Base-by-base conservation (phyloP, 2,329 filamentous ascomycete genomes). In the Dothideomycetes sp. region DNA sequence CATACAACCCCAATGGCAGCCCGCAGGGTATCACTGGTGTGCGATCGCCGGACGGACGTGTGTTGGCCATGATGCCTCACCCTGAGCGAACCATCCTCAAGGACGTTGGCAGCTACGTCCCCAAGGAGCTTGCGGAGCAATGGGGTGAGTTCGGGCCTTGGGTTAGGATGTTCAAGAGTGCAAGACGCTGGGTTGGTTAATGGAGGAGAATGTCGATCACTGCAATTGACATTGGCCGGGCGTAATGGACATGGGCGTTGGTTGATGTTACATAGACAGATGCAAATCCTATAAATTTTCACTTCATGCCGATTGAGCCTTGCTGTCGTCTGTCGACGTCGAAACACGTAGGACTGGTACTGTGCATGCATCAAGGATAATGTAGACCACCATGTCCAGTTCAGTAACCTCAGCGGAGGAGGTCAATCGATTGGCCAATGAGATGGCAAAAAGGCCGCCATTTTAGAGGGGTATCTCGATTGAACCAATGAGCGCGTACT, bases 31-130 rank as follows among this genome's bases (percentile, higher is more conserved):
- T 94, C 47, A 84, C 87, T 1, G 86, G 80, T 56, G 81, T 93
- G 18, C 71, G 81, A 50, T 87, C 76, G 52, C 72, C 68, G 32
- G 81, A 94, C 55, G 87, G 87, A 10, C 73, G 84, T 42, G 84
- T 93, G 1, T 61, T 94, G 49, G 86, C 86, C 5, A 75, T 94
- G 65, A 94, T 95, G 87, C 88, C 88, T 45, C 87, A 94, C 60
- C 87, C 87, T 1, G 87, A 95, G 66, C 75, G 87, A n/a, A 93
- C 84, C 12, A 78, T 94, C 43, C 66, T 93, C 66, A 77, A 77
- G 42, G 84, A 85, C 43, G 79, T 87, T 45, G 77, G 72, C 35
- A 89, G 83, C 59, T 94, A 80, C 59, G 65, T 81, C 45, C 82
- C 85, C 5, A 68, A 76, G 43, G 73, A 75, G 10, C 62, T 65